A percentile compares a stretch with the other conserved stretches of the same genome.
Conservation (phyloP, 805 yeast species). For the Huiozyma sinensis region DNA sequence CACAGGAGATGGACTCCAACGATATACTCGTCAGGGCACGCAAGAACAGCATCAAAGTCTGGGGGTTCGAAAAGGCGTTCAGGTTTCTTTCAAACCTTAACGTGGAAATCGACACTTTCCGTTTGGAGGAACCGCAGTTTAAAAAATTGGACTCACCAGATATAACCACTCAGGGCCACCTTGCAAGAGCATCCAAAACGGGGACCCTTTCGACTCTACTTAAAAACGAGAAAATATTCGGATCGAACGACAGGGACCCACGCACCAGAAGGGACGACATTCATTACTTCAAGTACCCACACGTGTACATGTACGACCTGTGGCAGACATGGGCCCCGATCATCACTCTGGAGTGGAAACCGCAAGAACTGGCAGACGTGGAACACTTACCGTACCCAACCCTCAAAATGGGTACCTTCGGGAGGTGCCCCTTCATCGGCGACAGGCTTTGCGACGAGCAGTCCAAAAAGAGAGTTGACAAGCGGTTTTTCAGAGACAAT, state of each 20-base stretch:
- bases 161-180: too few relatives aligned
- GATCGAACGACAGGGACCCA: slow-evolving; percentile 84
- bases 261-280: slow-evolving; percentile 75
- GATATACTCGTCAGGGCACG: slow-evolving; percentile 64
- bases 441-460: slow-evolving; percentile 33
- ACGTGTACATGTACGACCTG: slow-evolving; percentile 70
- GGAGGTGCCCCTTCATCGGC: slow-evolving; percentile 74
- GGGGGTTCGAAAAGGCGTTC: slow-evolving; percentile 79
- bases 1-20: slow-evolving; percentile 32
- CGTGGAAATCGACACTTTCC: slow-evolving; percentile 27
- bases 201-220: slow-evolving; percentile 47
- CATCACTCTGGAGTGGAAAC: slow-evolving; percentile 71
- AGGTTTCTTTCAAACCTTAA: slow-evolving; percentile 64
- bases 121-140: slow-evolving; percentile 17
- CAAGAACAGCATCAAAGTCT: slow-evolving; percentile 56
- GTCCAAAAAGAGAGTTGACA: slow-evolving; percentile 20
- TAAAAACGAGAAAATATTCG: slow-evolving; percentile 75
- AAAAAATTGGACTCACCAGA: too few relatives aligned
- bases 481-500: slow-evolving; percentile 25
- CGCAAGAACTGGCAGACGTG: slow-evolving; percentile 24
- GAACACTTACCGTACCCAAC: slow-evolving; percentile 30
- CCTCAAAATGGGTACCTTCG: slow-evolving; percentile 32
- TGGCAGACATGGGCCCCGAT: slow-evolving; percentile 71
- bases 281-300: slow-evolving; percentile 66
- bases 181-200: too few relatives aligned